These are phyloP conservation scores for Meyerozyma athensensis DNA, from an alignment of 1,139 yeast species.

Conservation along the genomic window DNA sequence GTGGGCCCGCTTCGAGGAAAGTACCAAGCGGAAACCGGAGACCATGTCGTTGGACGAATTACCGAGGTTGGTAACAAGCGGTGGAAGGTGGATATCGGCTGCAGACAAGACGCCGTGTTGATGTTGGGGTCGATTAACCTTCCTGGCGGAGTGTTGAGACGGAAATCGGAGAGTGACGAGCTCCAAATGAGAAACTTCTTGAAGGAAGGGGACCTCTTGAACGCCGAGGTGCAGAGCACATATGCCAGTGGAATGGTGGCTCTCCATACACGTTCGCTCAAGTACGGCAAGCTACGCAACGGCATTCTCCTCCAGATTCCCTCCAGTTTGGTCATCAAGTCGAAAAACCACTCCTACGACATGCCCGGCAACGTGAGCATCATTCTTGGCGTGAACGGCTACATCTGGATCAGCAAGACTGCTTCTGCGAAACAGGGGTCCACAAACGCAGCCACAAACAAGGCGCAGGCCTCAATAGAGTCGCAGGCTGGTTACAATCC, in stretches of 20 bases:
- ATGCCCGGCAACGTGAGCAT: slow-evolving; percentile 89
- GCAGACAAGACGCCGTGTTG: slow-evolving; percentile 83
- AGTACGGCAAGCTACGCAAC: slow-evolving; percentile 91
- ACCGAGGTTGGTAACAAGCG: slow-evolving; percentile 91
- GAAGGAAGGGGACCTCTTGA: slow-evolving; percentile 94
- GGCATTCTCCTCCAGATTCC: slow-evolving; percentile 84
- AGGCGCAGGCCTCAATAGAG: slow-evolving; percentile 34
- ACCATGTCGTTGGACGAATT: slow-evolving; percentile 89
- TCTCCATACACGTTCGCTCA: slow-evolving; percentile 88
- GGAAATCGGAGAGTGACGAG: slow-evolving; percentile 94
- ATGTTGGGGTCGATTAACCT: slow-evolving; percentile 94
- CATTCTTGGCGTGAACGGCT: slow-evolving; percentile 92
- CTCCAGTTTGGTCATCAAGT: slow-evolving; percentile 72
- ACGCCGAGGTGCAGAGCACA: slow-evolving; percentile 92
- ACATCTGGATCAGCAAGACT: slow-evolving; percentile 85
- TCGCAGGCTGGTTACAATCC: slow-evolving; percentile 48
- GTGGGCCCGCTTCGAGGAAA: slow-evolving; percentile 85
- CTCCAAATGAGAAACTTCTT: slow-evolving; percentile 90
- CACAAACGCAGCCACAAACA: slow-evolving; percentile 22
- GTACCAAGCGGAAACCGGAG: slow-evolving; percentile 93
- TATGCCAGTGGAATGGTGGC: slow-evolving; percentile 91
- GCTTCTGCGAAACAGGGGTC: slow-evolving; percentile 22
- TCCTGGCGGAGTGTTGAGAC: slow-evolving; percentile 94
- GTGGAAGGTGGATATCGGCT: slow-evolving; percentile 97
- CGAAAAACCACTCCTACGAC: slow-evolving; percentile 80